phyloP scores from a whole-genome alignment of 2,329 filamentous ascomycete species.

The Elsinoe australis region DNA sequence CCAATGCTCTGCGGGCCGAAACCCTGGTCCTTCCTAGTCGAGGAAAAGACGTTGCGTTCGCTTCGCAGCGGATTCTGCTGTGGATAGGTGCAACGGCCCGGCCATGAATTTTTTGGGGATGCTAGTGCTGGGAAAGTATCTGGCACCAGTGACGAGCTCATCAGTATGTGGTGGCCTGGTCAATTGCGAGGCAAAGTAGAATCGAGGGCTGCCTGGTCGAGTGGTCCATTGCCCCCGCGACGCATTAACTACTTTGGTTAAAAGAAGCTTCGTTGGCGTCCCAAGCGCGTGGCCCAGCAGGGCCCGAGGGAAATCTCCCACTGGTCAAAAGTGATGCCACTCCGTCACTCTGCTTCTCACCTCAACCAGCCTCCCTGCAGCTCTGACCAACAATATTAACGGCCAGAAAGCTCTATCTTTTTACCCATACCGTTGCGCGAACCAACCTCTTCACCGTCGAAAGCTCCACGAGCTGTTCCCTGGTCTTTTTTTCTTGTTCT shows the following conservation, averaged over 20 bases:
- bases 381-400: slow-evolving; percentile 7
- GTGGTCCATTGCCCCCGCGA: too few species aligned
- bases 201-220: too few species aligned
- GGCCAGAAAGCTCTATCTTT: slow-evolving; percentile 10
- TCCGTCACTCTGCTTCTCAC: slow-evolving; percentile 9
- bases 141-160: not conserved
- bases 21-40: not conserved
- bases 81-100: too few species aligned
- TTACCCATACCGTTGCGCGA: slow-evolving; percentile 1
- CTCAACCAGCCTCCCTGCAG: slow-evolving; percentile 12
- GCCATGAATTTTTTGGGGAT: not conserved
- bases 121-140: not conserved
- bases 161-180: not conserved
- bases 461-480: slow-evolving; percentile 2
- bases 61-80: too few species aligned
- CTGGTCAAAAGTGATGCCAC: not conserved
- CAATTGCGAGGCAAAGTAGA: not conserved
- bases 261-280: slow-evolving; percentile 16
- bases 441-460: slow-evolving; percentile 8
- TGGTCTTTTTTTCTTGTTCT: not conserved
- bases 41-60: too few species aligned
- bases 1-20: not conserved
- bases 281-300: too few species aligned
- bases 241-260: not conserved
- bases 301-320: not conserved